Evolutionary conservation across 1,139 yeast genomes (phyloP), one percentile per base, ranked within the genome.

Genomic region (Candida pseudoviswanathii): DNA sequence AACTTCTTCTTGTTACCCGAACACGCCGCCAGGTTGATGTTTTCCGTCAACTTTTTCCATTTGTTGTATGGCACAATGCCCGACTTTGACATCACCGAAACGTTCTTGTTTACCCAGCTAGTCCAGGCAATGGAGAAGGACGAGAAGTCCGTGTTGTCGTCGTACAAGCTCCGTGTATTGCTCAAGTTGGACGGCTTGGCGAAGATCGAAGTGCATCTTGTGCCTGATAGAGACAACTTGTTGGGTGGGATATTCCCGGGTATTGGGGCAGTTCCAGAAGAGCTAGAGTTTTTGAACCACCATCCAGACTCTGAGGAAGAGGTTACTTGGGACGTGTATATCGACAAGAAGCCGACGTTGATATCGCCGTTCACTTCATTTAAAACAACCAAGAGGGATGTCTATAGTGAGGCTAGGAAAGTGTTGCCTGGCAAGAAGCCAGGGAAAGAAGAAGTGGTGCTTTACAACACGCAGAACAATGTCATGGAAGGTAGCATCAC

Each of bases 401-500:
- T 76, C 45, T 92, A 92, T 64, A 77, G 72, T 41, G 73, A 64
- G 2, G 86, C 97, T 0, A 71, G 98, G 50, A 69, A 87, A 47
- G 53, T 66, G n/a, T 57, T 71, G 22, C 75, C 79, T 2, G 74
- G 75, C 4, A 49, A 53, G 10, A 60, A 61, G 3, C 71, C 77
- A 0, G 69, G 71, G 0, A 60, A 58, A 25, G 80, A 83, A 49
- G 99, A 94, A 62, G 96, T 91, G 1, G 58, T 94, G 10, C 63
- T 94, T 22, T 79, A 75, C 59, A 91, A 90, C 62, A 66, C 80
- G 6, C 77, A 81, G 2, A 78, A 75, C 7, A 80, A 81, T 50
- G 63, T 90, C 22, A 86, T 86, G 70, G 99, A 94, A 66, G 96
- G 97, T 0, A 82, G 96, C 2, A 86, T 91, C 27, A 85, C 96